phyloP scores from a whole-genome alignment of 805 yeast genomes.

The Candida piceae region DNA sequence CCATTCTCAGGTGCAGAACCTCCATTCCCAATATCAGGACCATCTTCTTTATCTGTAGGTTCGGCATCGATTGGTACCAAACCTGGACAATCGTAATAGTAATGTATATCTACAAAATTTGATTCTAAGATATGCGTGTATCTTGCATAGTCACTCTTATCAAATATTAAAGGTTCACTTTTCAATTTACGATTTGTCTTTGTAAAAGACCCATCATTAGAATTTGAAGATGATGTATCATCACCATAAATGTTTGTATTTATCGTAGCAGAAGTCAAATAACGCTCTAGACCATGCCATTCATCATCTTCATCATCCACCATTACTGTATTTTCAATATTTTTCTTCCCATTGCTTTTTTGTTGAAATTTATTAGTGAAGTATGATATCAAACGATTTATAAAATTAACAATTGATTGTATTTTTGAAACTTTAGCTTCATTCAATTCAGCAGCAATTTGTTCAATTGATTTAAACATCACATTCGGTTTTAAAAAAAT shows the following conservation, averaged over 20 bases:
- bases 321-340: no score
- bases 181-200: background rate
- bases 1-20: conserved; percentile 60
- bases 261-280: conserved; percentile 33
- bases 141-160: conserved; percentile 74
- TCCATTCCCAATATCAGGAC: conserved; percentile 54
- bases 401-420: no score
- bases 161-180: conserved; percentile 27
- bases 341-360: conserved; percentile 6
- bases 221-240: no score
- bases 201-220: no score
- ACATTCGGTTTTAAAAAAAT: conserved; percentile 67
- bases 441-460: conserved; percentile 9
- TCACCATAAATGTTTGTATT: background rate
- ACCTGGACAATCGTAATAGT: conserved; percentile 74
- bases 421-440: no score
- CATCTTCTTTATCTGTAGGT: conserved; percentile 32
- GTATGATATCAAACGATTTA: no score
- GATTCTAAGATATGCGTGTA: conserved; percentile 66
- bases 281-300: conserved; percentile 81
- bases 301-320: conserved; percentile 24
- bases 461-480: conserved; percentile 39
- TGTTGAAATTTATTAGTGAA: no score
- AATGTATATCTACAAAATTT: conserved; percentile 45
- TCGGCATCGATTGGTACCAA: conserved; percentile 37